Evolutionary conservation across 2,329 filamentous ascomycete species (phyloP), one percentile per base, ranked within the genome.

Genomic region (Pseudogymnoascus verrucosus): DNA sequence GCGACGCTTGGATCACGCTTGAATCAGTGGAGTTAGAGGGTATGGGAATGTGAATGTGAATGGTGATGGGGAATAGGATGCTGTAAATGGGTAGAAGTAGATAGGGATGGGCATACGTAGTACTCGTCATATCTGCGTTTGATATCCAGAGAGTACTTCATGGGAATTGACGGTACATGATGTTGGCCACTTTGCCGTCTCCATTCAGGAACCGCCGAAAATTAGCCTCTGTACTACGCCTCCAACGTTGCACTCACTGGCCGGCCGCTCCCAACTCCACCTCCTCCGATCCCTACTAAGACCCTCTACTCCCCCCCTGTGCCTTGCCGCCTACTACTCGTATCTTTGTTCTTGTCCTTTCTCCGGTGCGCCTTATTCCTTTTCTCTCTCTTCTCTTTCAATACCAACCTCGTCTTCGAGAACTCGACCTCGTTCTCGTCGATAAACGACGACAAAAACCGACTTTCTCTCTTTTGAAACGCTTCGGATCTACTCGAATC

Each of bases 401-500:
- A 34, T 6, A 31, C 26, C 51, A 34, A 57, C n/a, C 51, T 34
- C 47, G 26, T 54, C 47, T 8, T 54, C 47, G 47, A 54, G 47
- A 54, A 54, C 47, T 12, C 47, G 26, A 54, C 47, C 47, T 54
- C 47, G 47, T 57, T 57, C 51, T 57, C 28, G 51, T 34, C 51
- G 51, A 57, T 34, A 57, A 19, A 57, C 47, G 47, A 54, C 47
- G 10, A 34, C 28, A 31, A 34, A 21, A 19, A 5, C 28, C 51
- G 51, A 57, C 51, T 7, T 19, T 57, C 51, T 16, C 28, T 57
- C 34, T 28, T 47, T 26, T 28, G 28, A 2, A 14, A 28, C 44
- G 44, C 44, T 51, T 34, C n/a, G 51, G 51, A 57, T 57, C 51
- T 14, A 34, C 51, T 57, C n/a, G 51, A 57, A 57, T 57, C 51